Percentiles rank a stretch among this genome's conserved stretches.
Evolutionary conservation across 2,329 filamentous ascomycete genomes (phyloP).

Genomic region (Thermoascus crustaceus): DNA sequence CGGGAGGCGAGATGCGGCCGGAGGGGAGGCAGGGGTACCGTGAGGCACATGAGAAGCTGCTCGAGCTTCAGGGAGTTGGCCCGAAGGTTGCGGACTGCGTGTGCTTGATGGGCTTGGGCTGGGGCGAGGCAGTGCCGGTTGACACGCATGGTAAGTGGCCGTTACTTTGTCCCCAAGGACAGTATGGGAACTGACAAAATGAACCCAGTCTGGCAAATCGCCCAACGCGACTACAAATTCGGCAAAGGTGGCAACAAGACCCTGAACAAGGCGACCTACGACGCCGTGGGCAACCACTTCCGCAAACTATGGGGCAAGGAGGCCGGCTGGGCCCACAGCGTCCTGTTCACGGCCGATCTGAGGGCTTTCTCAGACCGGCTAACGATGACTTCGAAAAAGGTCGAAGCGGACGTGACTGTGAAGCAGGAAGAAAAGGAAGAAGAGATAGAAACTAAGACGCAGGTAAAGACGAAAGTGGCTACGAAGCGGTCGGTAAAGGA

Average conservation of each 20-base stretch:
- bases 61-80: constrained; percentile 77
- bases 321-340: constrained; percentile 95
- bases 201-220: constrained; percentile 80
- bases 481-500: constrained; percentile 19
- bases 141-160: constrained; percentile 66
- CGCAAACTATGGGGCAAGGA: constrained; percentile 82
- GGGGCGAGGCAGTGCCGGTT: constrained; percentile 90
- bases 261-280: constrained; percentile 79
- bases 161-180: neutral
- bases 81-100: constrained; percentile 97
- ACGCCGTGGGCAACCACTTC: constrained; percentile 85
- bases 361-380: constrained; percentile 68
- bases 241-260: constrained; percentile 75
- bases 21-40: constrained; percentile 60
- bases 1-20: constrained; percentile 42
- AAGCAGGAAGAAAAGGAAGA: constrained; percentile 21
- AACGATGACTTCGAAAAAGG: constrained; percentile 31
- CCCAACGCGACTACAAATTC: constrained; percentile 90
- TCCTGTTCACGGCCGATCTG: constrained; percentile 89
- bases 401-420: constrained; percentile 26
- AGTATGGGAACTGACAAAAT: constrained; percentile 6
- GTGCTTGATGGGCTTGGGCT: constrained; percentile 89
- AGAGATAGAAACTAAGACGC: constrained; percentile 19
- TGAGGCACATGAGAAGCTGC: constrained; percentile 68
- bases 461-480: constrained; percentile 18